Evolutionary conservation across 257 asterid species (phyloP), one percentile per base, ranked within the genome.

Genomic region (Henckelia pumila): DNA sequence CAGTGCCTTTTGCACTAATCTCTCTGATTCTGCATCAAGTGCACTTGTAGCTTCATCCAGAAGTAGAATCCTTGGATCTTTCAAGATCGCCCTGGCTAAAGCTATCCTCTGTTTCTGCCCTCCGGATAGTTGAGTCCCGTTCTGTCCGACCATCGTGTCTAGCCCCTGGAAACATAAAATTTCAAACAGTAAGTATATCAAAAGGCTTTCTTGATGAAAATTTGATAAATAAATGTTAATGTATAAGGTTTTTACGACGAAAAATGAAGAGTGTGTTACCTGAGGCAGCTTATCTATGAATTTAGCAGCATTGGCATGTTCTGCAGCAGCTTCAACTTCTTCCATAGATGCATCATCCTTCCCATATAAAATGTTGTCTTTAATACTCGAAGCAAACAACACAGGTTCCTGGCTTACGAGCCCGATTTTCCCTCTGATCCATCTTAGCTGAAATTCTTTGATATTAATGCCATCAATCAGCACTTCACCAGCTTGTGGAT

Each of bases 71-170:
- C 75, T 72, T 0, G 88, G 91, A 66, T 82, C 81, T 76, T 71
- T 85, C 0, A 85, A 63, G 52, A 85, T 78, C 0, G 91, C 91
- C 71, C 91, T 68, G 3, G 88, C 91, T 71, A 85, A n/a, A 25
- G 91, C 88, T 44, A 85, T 80, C 71, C 91, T 78, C 71, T 85
- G 91, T 44, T 80, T 85, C 32, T 85, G 91, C 28, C 91, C 91
- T 0, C 91, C 88, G 0, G 91, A 85, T 1, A 85, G 83, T 67
- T 81, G 91, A 49, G 58, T 79, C 59, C 85, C 91, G 14, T 83
- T 77, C 69, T 44, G 71, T 2, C 91, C 91, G 3, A 83, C 85
- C 73, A 63, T 68, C 16, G 82, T 77, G 4, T 76, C 77, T 32
- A 77, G 33, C 25, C 85, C 84, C 83, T 80, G 64, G 17, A 76